Evolutionary conservation across 2,329 filamentous ascomycete genomes (phyloP).

Genomic region (Aureobasidium sp.): DNA sequence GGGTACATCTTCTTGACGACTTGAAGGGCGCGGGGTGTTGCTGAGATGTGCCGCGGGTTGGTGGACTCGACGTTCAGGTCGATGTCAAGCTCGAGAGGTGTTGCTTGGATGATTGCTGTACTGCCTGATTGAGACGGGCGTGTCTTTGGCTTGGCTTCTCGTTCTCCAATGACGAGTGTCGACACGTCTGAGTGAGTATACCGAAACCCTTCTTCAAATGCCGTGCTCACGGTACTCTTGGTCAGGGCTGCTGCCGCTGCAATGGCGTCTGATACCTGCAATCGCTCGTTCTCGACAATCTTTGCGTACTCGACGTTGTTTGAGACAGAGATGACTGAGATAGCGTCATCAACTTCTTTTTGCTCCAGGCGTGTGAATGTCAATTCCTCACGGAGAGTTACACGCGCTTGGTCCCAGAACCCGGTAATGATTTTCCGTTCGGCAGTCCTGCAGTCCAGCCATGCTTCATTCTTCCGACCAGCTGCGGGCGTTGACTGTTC

Average conservation of each 20-base stretch:
- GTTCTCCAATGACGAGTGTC: neutral
- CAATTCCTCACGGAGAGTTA: neutral
- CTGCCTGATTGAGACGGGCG: neutral
- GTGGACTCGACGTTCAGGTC: neutral
- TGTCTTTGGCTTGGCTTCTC: neutral
- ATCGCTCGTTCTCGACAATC: neutral
- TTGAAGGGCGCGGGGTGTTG: neutral
- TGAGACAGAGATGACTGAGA: neutral
- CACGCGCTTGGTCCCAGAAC: neutral
- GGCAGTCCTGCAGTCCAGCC: neutral
- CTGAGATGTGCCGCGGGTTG: neutral
- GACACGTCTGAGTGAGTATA: too few relatives aligned
- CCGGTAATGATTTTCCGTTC: neutral
- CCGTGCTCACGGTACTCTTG: too few relatives aligned
- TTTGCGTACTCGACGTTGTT: neutral
- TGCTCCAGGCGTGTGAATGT: neutral
- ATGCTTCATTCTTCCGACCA: neutral
- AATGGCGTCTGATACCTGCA: neutral
- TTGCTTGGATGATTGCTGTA: neutral
- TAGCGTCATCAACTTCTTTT: neutral
- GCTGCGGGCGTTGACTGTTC: neutral
- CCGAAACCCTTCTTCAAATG: too few relatives aligned
- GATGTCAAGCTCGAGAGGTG: fast-evolving
- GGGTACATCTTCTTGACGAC: too few relatives aligned
- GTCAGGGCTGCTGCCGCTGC: neutral